Evolutionary conservation across 1,284 basidiomycete species (phyloP), one percentile per base, ranked within the genome.

Genomic region (Tilletia setariae): DNA sequence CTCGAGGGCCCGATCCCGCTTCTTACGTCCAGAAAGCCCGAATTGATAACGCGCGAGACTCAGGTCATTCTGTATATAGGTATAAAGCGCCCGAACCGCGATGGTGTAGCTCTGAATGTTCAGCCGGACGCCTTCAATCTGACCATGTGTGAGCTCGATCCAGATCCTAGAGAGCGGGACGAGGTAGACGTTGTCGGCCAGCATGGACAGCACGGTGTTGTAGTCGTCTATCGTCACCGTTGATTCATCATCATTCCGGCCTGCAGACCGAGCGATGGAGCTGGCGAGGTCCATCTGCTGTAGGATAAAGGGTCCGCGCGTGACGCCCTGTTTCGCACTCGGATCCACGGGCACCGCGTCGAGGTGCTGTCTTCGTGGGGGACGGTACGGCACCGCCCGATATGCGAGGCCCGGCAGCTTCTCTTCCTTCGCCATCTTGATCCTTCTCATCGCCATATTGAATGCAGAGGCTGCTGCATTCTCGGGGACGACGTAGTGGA

Each of bases 201-300:
- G 74, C 35, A 70, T 71, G 15, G 70, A 66, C 7, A 79, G 68
- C 30, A 76, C 75, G 19, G 74, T 68, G 64, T 80, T 76, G 73
- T 77, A 77, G 68, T 76, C 74, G 4, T 16, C 32, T 30, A 30
- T 61, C 8, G 56, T 61, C n/a, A 30, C 28, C 8, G n/a, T 13
- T 16, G 13, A 40, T 7, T 35, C 15, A 6, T 61, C 56, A 4
- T 25, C 23, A 11, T 3, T 30, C 23, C 9, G 16, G 32, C 8
- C 56, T 7, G 28, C 28, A 16, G 13, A 15, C 30, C 16, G 56
- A 19, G 25, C 13, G 2, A 40, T 30, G 56, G 32, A 9, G 32
- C 56, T 32, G 30, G 56, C 56, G 1, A 61, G 56, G 32, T 21
- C 16, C 56, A 61, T 61, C 30, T 61, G 56, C 1, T 61, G 28